A percentile compares a stretch with the other conserved stretches of the same genome.
Conservation (phyloP, 1,284 basidiomycete species). For the Lentinula novae-zelandiae region DNA sequence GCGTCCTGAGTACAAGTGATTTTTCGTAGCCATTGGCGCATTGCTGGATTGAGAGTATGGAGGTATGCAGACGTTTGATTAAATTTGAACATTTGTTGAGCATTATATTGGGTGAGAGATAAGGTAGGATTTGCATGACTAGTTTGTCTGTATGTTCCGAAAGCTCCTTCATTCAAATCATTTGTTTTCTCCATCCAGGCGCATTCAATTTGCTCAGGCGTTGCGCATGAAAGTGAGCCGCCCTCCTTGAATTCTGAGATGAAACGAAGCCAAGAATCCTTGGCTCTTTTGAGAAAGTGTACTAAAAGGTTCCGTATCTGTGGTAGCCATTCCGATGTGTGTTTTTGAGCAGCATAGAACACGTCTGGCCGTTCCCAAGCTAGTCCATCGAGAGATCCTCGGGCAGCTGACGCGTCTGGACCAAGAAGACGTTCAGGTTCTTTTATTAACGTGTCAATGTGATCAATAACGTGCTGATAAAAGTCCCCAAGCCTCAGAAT, state of each 20-base stretch:
- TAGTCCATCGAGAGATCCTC: no score
- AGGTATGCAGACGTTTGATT: slow-evolving; percentile 1
- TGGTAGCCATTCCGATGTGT: no score
- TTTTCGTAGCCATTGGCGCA: slow-evolving; percentile 4
- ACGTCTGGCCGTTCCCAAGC: no score
- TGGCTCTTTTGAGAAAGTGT: not conserved
- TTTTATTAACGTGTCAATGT: slow-evolving; percentile 10
- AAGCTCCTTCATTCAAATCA: not conserved
- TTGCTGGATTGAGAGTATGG: not conserved
- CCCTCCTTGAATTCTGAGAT: slow-evolving; percentile 1
- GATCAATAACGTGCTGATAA: slow-evolving; percentile 11
- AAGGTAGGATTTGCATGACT: not conserved
- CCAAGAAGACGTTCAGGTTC: slow-evolving; percentile 11
- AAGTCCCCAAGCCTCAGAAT: slow-evolving; percentile 13
- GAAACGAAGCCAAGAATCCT: slow-evolving; percentile 2
- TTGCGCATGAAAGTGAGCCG: no score
- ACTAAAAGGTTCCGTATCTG: not conserved
- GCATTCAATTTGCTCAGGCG: slow-evolving; percentile 1
- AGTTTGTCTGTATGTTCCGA: not conserved
- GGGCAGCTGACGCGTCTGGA: not conserved
- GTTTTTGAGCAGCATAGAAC: no score
- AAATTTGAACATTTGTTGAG: not conserved
- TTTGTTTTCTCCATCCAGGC: slow-evolving; percentile 3
- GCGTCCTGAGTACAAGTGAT: slow-evolving; percentile 2
- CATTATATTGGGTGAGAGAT: not conserved